Percentiles rank a stretch among this genome's conserved stretches.
Conservation (phyloP, 257 asterid species). For the Lithospermum erythrorhizon region DNA sequence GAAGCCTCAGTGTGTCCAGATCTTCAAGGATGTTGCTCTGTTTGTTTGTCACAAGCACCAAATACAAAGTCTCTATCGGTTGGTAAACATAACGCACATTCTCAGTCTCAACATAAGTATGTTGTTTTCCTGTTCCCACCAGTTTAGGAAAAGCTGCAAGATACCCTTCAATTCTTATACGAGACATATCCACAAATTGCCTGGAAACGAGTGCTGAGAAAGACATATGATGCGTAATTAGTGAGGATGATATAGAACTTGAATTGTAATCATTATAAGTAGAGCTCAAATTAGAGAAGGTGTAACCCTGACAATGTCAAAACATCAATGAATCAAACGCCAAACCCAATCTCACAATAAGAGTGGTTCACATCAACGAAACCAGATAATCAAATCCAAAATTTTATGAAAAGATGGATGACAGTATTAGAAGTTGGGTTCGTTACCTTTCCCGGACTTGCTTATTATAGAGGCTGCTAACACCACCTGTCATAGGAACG, state of each 20-base stretch:
- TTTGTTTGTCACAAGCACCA: constrained; percentile 86
- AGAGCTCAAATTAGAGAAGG: too few relatives aligned
- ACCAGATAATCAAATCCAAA: neutral
- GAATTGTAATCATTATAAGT: too few relatives aligned
- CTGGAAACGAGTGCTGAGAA: constrained; percentile 82
- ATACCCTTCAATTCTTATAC: constrained; percentile 88
- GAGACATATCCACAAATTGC: constrained; percentile 96
- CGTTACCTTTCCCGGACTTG: constrained; percentile 82
- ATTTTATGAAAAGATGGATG: neutral
- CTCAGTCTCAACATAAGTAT: constrained; percentile 85
- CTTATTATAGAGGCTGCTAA: constrained; percentile 76
- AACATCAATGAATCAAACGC: too few relatives aligned
- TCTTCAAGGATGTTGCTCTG: constrained; percentile 97
- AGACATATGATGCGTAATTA: constrained; percentile 4
- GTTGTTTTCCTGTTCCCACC: constrained; percentile 88
- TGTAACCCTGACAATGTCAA: too few relatives aligned
- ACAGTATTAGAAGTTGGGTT: constrained; percentile 5
- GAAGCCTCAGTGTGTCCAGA: constrained; percentile 81
- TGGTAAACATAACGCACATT: constrained; percentile 92
- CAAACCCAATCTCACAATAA: neutral
- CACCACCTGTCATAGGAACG: constrained; percentile 47
- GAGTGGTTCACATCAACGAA: neutral
- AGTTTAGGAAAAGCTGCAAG: constrained; percentile 93
- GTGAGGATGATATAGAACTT: too few relatives aligned
- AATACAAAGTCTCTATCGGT: constrained; percentile 76